Evolutionary conservation across 257 asterid genomes (phyloP), one percentile per base, ranked within the genome.

Genomic region (Rehmannia glutinosa): DNA sequence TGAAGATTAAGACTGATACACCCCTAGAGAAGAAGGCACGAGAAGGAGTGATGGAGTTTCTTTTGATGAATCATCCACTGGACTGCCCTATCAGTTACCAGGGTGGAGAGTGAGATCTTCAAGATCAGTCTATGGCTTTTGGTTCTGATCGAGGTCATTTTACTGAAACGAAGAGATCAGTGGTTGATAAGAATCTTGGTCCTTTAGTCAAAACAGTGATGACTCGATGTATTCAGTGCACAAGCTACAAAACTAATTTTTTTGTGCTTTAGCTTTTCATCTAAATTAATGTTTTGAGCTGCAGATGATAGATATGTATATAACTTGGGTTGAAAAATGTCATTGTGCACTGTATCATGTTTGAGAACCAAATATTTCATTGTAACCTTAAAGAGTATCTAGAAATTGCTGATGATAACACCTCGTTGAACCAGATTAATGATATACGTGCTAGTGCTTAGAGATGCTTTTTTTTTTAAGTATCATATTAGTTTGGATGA

Each of bases 1-100:
- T 90, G 97, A 90, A 90, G 69, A 90, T 90, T 46, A 90, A 90
- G 82, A 90, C 97, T 0, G 93, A 90, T 62, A 85, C 95, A 12
- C 97, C 97, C 30, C 25, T 90, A 47, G 95, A 95, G 1, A 90
- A 87, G n/a, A 90, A 90, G 87, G 97, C 97, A 2, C 68, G 97
- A 62, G 97, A 90, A 82, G 97, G 97, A n/a, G 97, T 90, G 46
- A 90, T 90, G 97, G 97, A 90, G 73, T 90, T 90, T 69, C 77
- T 90, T 51, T 76, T 90, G 78, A 90, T 90, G 95, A 90, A 90
- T 71, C 97, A 90, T 76, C 97, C 97, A 5, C 47, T 90, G 68
- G 97, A 90, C 70, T 90, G 97, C 76, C 97, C 97, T 24, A 90
- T 90, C 66, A 87, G 97, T 82, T 95, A 90, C 76, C 97, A 90